phyloP scores from a whole-genome alignment of 305 asterid species.

The Fraxinus dipetala region DNA sequence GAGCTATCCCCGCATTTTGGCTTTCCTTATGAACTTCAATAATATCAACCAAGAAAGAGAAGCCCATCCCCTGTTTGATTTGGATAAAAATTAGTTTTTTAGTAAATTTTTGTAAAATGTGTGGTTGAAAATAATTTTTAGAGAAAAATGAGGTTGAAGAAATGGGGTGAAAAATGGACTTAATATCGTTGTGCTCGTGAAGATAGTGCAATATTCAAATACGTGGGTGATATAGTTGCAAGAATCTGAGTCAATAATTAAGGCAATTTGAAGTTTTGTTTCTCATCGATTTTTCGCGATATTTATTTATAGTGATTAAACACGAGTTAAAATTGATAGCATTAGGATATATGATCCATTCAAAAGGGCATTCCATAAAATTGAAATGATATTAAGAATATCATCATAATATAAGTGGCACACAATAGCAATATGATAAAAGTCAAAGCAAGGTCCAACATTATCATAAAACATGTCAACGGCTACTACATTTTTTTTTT shows the following conservation, averaged over 20 bases:
- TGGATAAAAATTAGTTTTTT: no score
- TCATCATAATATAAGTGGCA: no score
- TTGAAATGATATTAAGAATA: not conserved
- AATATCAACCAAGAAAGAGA: no score
- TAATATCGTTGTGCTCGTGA: not conserved
- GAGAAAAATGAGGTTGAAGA: not conserved
- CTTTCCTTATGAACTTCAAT: no score
- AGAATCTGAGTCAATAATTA: no score
- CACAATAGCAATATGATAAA: not conserved
- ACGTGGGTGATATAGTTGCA: not conserved
- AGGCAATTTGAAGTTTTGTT: not conserved
- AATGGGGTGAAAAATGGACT: no score
- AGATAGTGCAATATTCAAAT: not conserved
- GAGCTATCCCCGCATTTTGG: no score
- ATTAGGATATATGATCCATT: no score
- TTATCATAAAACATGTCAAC: not conserved
- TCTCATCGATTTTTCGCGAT: not conserved
- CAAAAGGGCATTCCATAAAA: not conserved
- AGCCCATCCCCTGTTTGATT: no score
- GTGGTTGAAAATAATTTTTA: not conserved
- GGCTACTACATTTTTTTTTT: not conserved
- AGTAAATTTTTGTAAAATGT: not conserved
- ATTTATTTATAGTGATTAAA: no score
- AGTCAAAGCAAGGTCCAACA: not conserved
- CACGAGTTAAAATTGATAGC: not conserved